A percentile compares a stretch with the other conserved stretches of the same genome.
Evolutionary conservation across 768 basidiomycete species (phyloP).

Genomic region (Tricholoma bakamatsutake): DNA sequence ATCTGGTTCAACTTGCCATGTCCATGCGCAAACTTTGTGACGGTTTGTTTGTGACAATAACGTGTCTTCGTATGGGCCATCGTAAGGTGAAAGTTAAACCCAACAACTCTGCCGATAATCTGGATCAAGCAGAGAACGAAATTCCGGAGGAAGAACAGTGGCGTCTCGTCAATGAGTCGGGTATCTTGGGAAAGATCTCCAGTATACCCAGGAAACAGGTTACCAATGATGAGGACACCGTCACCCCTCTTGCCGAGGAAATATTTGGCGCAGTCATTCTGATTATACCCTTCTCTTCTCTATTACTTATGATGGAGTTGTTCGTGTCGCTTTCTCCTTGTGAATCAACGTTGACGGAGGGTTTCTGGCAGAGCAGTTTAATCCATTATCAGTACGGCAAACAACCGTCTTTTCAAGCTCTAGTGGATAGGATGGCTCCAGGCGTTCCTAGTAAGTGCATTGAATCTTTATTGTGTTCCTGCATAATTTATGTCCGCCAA

Average conservation of each 20-base stretch:
- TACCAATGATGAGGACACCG: constrained; percentile 36
- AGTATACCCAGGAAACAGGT: constrained; percentile 11
- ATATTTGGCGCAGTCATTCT: constrained; percentile 59
- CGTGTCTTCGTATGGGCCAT: constrained; percentile 18
- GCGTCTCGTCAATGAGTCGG: constrained; percentile 65
- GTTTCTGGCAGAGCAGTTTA: constrained; percentile 37
- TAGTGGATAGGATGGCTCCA: constrained; percentile 54
- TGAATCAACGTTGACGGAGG: constrained; percentile 1
- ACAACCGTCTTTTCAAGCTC: constrained; percentile 38
- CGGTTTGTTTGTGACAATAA: constrained; percentile 13
- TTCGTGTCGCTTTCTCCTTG: constrained; percentile 31
- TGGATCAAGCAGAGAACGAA: constrained; percentile 30
- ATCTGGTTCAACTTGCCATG: not conserved
- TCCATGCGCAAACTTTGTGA: not conserved
- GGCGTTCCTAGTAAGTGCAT: constrained; percentile 67
- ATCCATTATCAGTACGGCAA: constrained; percentile 76
- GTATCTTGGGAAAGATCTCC: constrained; percentile 39
- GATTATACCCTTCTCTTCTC: constrained; percentile 69
- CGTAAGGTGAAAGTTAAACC: not conserved
- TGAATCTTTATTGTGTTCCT: not conserved
- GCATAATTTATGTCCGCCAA: constrained; percentile 1
- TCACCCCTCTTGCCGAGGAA: constrained; percentile 52
- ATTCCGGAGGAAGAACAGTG: constrained; percentile 75
- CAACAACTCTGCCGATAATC: not conserved
- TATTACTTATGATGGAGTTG: constrained; percentile 83